Evolutionary conservation across 169 alveolate genomes (phyloP).

Genomic region (Hammondia hammondi): DNA sequence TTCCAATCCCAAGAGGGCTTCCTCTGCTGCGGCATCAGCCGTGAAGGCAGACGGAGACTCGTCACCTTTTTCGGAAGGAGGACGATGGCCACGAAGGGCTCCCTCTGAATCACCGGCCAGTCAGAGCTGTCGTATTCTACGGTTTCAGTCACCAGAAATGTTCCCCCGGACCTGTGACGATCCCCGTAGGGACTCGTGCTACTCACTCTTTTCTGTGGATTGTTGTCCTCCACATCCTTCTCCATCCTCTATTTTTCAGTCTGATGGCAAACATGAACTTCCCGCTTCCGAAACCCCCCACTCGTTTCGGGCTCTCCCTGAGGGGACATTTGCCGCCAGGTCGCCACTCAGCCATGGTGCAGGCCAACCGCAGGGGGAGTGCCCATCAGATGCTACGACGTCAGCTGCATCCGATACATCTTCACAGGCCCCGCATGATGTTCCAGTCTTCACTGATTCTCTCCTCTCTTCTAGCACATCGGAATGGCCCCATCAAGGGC

Average conservation of each 20-base stretch:
- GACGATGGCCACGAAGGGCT: not conserved
- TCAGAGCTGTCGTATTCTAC: not conserved
- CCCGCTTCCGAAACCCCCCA: not conserved
- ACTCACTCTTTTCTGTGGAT: not conserved
- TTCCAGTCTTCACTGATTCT: not conserved
- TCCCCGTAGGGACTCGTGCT: not conserved
- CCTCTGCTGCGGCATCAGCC: not conserved
- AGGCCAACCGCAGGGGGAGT: not conserved
- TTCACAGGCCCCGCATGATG: not conserved
- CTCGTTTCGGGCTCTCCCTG: not conserved
- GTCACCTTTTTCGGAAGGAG: not conserved
- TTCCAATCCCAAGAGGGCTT: not conserved
- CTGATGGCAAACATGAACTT: not conserved
- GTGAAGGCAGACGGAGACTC: conserved; percentile 10
- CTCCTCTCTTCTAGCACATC: not conserved
- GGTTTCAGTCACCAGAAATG: conserved; percentile 32
- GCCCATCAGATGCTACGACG: not conserved
- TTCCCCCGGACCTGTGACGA: not conserved
- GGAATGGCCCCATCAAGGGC: not conserved
- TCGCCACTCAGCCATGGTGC: not conserved
- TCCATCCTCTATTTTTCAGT: not conserved
- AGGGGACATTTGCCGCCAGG: not conserved
- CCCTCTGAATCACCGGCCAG: not conserved
- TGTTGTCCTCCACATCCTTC: not conserved
- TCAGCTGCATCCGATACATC: not conserved